Evolutionary conservation across 805 yeast genomes (phyloP).

Genomic region (Candida succiphila): DNA sequence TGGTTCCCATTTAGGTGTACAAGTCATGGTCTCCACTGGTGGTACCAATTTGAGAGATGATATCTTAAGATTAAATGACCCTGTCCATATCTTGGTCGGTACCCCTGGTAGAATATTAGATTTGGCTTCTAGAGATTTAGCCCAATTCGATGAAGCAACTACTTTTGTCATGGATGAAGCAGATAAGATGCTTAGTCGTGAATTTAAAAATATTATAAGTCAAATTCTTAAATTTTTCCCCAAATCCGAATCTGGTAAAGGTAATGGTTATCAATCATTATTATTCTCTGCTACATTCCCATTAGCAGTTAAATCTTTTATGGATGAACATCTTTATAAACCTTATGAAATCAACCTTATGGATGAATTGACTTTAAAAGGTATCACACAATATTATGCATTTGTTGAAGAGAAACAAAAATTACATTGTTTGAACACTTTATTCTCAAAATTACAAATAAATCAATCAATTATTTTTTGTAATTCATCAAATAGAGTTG

Average conservation of each 20-base stretch:
- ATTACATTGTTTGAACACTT: constrained; percentile 88
- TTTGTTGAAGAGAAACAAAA: constrained; percentile 96
- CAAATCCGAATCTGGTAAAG: constrained; percentile 20
- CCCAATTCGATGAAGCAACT: constrained; percentile 79
- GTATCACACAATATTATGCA: constrained; percentile 97
- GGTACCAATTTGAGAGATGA: constrained; percentile 94
- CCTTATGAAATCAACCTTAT: constrained; percentile 94
- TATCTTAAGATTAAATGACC: constrained; percentile 82
- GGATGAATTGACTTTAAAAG: constrained; percentile 95
- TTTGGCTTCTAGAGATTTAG: constrained; percentile 79
- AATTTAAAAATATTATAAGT: constrained; percentile 79
- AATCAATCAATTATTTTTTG: constrained; percentile 96
- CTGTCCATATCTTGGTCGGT: constrained; percentile 91
- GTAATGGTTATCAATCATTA: constrained; percentile 63
- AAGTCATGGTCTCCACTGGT: constrained; percentile 98
- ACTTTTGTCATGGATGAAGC: constrained; percentile 98
- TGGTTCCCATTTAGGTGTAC: constrained; percentile 85
- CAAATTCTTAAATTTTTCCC: constrained; percentile 82
- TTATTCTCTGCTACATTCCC: constrained; percentile 97
- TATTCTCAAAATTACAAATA: constrained; percentile 88
- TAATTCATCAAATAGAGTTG: constrained; percentile 94
- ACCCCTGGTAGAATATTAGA: constrained; percentile 97
- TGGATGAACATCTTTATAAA: constrained; percentile 80
- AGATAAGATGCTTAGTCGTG: constrained; percentile 89
- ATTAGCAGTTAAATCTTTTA: constrained; percentile 80